These are phyloP conservation scores for Penicillium paxilli DNA, from an alignment of 495 filamentous ascomycete genomes.

Conservation along the genomic window DNA sequence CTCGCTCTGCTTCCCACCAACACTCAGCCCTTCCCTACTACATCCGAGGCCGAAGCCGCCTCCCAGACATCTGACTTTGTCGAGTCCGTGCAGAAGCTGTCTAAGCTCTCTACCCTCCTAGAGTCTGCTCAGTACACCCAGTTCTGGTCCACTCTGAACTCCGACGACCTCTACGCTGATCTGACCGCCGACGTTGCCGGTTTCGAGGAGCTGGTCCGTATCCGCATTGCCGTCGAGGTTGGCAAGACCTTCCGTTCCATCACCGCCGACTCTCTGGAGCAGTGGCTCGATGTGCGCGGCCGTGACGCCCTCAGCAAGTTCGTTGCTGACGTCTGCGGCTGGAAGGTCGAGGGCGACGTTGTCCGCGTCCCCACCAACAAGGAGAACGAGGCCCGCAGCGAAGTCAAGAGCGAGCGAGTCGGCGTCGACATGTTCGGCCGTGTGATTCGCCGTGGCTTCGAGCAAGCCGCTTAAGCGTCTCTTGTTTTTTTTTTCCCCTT, in stretches of 20 bases:
- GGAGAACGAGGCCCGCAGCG: conserved; percentile 98
- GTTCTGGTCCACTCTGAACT: conserved; percentile 93
- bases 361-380: conserved; percentile 86
- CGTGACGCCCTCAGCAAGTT: conserved; percentile 74
- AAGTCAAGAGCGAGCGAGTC: conserved; percentile 93
- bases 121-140: conserved; percentile 79
- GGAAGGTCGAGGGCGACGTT: conserved; percentile 69
- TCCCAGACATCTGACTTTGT: conserved; percentile 60
- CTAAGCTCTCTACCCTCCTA: conserved; percentile 78
- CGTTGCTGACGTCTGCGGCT: conserved; percentile 79
- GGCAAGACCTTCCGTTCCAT: conserved; percentile 88
- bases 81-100: conserved; percentile 89
- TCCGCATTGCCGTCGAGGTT: conserved; percentile 86
- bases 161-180: conserved; percentile 95
- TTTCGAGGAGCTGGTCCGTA: conserved; percentile 94
- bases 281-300: conserved; percentile 79
- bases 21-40: conserved; percentile 59
- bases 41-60: conserved; percentile 62
- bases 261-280: conserved; percentile 70
- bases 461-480: conserved; percentile 70
- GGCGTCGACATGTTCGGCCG: conserved; percentile 74
- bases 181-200: conserved; percentile 89
- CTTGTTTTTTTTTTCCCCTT: conserved; percentile 11
- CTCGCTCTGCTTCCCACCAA: conserved; percentile 86
- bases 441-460: conserved; percentile 84